Percentiles rank a stretch among this genome's conserved stretches.
These are phyloP conservation scores for Zea mays DNA, from an alignment of 176 grass and related monocot species.

Conservation along the genomic window DNA sequence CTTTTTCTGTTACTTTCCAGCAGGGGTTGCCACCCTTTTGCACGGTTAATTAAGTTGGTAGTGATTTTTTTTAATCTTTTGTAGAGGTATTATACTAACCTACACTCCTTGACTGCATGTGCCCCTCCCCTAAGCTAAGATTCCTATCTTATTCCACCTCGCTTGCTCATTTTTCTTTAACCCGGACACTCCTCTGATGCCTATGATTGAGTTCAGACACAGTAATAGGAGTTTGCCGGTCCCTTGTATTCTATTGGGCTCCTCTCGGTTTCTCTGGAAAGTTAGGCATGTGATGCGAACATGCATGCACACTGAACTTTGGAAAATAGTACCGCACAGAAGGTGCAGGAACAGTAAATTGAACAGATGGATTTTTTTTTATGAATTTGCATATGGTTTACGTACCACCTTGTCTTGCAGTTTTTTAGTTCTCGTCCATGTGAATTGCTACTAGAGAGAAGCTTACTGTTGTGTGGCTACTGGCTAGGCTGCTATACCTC, in stretches of 20 bases:
- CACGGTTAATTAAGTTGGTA: conserved; percentile 57
- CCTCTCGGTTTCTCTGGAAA: conserved; percentile 34
- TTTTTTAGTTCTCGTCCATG: conserved; percentile 30
- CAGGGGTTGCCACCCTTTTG: conserved; percentile 46
- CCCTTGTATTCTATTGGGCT: conserved; percentile 28
- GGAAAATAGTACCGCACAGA: conserved; percentile 22
- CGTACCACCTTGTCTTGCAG: conserved; percentile 12
- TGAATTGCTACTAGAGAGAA: conserved; percentile 19
- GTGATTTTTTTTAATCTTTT: conserved; percentile 53
- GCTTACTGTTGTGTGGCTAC: conserved; percentile 3
- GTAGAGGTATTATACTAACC: conserved; percentile 43
- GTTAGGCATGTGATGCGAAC: conserved; percentile 51
- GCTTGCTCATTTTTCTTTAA: conserved; percentile 31
- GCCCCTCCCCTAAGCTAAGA: conserved; percentile 48
- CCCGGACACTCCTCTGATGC: conserved; percentile 25
- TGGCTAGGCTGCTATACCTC: conserved; percentile 22
- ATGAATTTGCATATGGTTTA: conserved; percentile 18
- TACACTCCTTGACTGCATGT: conserved; percentile 58
- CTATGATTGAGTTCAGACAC: conserved; percentile 44
- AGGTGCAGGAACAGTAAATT: conserved; percentile 30
- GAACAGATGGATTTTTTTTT: neutral
- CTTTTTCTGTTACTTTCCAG: conserved; percentile 64
- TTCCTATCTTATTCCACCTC: conserved; percentile 62
- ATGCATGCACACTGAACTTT: conserved; percentile 48
- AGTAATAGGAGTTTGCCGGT: conserved; percentile 44